These are phyloP conservation scores for Didymella sp. DNA, from an alignment of 2,329 filamentous ascomycete species.

Conservation along the genomic window DNA sequence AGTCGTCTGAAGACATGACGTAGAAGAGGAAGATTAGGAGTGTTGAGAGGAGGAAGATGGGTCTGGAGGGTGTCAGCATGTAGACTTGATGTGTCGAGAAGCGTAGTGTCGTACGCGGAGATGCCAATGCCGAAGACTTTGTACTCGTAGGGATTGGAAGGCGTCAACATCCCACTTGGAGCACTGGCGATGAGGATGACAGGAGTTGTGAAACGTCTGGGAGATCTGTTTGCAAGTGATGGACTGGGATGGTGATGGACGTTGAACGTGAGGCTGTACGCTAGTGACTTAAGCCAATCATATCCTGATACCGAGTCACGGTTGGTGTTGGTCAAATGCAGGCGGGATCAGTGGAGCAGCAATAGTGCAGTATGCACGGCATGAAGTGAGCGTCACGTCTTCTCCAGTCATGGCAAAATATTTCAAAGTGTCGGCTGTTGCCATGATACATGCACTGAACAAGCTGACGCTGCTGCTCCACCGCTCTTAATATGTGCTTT, in stretches of 20 bases:
- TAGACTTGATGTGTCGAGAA: neutral
- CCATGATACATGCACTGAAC: too few species aligned
- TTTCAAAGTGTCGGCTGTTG: neutral
- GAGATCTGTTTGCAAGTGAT: neutral
- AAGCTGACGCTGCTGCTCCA: neutral
- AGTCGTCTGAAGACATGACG: conserved; percentile 7
- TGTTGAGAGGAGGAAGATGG: conserved; percentile 23
- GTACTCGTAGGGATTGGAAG: neutral
- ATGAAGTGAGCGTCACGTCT: neutral
- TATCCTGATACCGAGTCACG: neutral
- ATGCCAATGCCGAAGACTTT: neutral
- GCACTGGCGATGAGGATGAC: too few species aligned
- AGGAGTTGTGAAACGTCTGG: neutral
- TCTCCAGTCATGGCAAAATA: neutral
- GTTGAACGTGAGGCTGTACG: conserved; percentile 3
- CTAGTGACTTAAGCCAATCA: conserved; percentile 12
- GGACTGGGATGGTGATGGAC: neutral
- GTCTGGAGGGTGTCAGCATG: conserved; percentile 12
- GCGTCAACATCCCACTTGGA: conserved; percentile 1
- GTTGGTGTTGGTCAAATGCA: neutral
- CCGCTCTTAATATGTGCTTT: neutral
- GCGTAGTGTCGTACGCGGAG: neutral
- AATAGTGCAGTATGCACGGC: neutral
- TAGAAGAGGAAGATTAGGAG: conserved; percentile 19
- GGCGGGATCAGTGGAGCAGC: neutral